Evolutionary conservation across 73 alveolate species (phyloP), one percentile per base, ranked within the genome.

Genomic region (Strombidium stylifer): DNA sequence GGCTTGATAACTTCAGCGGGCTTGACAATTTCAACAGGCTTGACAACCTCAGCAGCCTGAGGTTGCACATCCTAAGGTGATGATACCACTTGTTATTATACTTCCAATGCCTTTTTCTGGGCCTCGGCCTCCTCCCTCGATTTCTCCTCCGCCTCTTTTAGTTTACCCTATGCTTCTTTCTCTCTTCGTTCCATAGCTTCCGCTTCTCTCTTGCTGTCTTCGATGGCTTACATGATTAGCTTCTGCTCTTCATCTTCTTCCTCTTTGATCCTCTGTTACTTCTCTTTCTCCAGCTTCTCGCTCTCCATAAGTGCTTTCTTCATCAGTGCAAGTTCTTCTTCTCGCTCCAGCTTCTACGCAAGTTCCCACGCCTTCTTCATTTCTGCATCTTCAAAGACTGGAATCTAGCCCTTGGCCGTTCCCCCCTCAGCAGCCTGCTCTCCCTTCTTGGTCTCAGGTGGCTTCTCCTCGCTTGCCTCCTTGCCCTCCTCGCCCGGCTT

Each of bases 391-490:
- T 65, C 27, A 0, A 64, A 81, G 32, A 24, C 58, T 76, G 41
- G 66, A 7, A 79, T 65, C 41, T 8, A 51, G 82, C 25, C 66
- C 89, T 47, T 76, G 82, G 15, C 53, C 78, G 27, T 64, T 45
- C 36, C 11, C 31, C 26, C 57, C 40, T 10, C 20, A 55, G 28
- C 61, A 58, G 0, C 23, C 20, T 1, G 47, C 72, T 56, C 47
- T 65, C 19, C 70, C 37, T 18, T 3, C 48, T 39, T 44, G 47
- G 0, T 55, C 60, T 2, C 55, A 51, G 49, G 70, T 70, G 30
- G 28, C 58, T 19, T 51, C 47, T 27, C 53, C 60, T 39, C n/a
- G 30, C 8, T 24, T 18, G 8, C 41, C 41, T 27, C 20, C 70
- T 36, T 36, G 2, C 24, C 24, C 58, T 7, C n/a, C 70, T 34